phyloP scores from a whole-genome alignment of 805 yeast genomes.

The Pichia californica region DNA sequence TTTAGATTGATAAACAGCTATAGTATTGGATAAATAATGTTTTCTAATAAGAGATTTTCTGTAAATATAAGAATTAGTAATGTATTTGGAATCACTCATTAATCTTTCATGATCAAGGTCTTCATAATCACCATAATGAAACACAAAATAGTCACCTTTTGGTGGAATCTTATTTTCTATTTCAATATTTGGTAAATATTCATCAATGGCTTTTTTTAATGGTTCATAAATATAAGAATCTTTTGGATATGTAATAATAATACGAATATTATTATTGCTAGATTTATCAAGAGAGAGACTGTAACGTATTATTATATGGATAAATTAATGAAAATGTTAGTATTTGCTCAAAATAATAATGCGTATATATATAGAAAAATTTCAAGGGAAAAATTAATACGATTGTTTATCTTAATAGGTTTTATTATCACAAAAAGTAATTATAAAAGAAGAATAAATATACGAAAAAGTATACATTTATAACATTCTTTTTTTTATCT shows the following conservation, averaged over 20 bases:
- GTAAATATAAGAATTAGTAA: slow-evolving; percentile 75
- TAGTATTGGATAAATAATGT: slow-evolving; percentile 79
- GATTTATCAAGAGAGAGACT: neutral
- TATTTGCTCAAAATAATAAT: no score
- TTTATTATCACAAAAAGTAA: no score
- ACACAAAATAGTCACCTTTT: slow-evolving; percentile 30
- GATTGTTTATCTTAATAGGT: no score
- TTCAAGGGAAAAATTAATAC: no score
- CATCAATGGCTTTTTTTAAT: slow-evolving; percentile 31
- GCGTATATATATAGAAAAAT: no score
- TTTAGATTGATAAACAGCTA: slow-evolving; percentile 68
- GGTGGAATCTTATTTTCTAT: slow-evolving; percentile 10
- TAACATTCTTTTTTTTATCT: no score
- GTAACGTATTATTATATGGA: no score
- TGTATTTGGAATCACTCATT: slow-evolving; percentile 40
- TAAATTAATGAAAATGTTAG: no score
- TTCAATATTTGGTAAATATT: slow-evolving; percentile 5
- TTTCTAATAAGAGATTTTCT: slow-evolving; percentile 89
- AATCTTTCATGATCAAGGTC: slow-evolving; percentile 71
- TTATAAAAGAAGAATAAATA: no score
- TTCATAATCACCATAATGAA: slow-evolving; percentile 89
- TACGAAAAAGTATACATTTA: no score
- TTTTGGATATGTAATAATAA: slow-evolving; percentile 34
- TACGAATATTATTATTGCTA: neutral
- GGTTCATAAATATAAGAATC: slow-evolving; percentile 39